Evolutionary conservation across 2,329 filamentous ascomycete species (phyloP).

Genomic region (Trichoderma sp.): DNA sequence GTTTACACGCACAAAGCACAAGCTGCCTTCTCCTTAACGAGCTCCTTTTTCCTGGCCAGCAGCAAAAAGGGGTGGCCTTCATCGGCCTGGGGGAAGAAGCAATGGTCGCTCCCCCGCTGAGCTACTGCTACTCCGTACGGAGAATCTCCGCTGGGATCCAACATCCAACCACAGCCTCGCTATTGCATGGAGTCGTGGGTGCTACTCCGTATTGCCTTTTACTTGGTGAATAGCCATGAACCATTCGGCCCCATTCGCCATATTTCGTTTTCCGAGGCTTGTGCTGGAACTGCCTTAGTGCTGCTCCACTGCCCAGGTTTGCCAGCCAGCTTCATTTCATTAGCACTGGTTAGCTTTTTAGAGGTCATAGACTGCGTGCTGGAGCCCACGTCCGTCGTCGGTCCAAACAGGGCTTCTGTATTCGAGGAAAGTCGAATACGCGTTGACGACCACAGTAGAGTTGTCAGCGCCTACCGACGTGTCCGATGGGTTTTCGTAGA

Average conservation of each 20-base stretch:
- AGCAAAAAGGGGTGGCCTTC: not conserved
- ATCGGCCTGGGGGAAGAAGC: not conserved
- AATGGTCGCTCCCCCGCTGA: slow-evolving; percentile 9
- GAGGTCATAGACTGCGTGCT: not conserved
- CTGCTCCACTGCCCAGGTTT: slow-evolving; percentile 4
- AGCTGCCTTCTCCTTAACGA: slow-evolving; percentile 2
- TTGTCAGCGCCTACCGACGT: not conserved
- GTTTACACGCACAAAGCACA: not conserved
- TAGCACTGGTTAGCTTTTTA: not conserved
- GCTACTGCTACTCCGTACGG: slow-evolving; percentile 7
- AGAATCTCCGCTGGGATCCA: slow-evolving; percentile 5
- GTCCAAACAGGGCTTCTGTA: not conserved
- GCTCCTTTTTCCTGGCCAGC: not conserved
- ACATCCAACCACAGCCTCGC: not conserved
- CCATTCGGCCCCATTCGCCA: not conserved
- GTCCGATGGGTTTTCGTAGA: not conserved
- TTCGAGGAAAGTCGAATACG: not conserved
- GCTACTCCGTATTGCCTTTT: not conserved
- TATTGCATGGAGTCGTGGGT: not conserved
- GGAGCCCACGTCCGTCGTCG: not conserved
- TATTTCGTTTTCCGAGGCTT: slow-evolving; percentile 1
- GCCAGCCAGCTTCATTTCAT: not conserved
- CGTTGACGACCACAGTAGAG: not conserved
- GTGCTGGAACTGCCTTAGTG: slow-evolving; percentile 12
- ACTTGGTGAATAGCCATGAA: not conserved